Evolutionary conservation across 2,329 filamentous ascomycete species (phyloP).

Genomic region (Paraconiothyrium brasiliense): DNA sequence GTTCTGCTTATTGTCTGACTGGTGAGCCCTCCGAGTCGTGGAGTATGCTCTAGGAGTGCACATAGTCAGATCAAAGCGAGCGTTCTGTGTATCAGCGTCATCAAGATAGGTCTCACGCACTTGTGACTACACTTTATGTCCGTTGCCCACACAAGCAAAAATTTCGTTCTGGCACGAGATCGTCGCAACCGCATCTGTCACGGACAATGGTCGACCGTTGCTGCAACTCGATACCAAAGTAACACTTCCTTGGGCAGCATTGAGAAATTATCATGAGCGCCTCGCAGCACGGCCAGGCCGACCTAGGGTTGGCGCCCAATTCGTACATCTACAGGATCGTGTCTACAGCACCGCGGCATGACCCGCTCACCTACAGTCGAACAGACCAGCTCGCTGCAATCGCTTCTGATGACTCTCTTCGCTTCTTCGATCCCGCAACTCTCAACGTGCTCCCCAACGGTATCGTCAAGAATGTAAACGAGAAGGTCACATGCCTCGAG

Average conservation of each 20-base stretch:
- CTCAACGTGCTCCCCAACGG: slow-evolving; percentile 63
- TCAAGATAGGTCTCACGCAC: background rate
- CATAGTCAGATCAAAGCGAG: background rate
- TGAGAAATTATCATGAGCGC: slow-evolving; percentile 19
- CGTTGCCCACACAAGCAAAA: background rate
- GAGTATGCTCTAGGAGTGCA: background rate
- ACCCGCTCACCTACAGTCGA: slow-evolving; percentile 41
- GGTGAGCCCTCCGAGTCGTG: background rate
- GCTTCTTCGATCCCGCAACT: slow-evolving; percentile 68
- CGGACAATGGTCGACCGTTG: background rate
- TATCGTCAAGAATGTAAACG: slow-evolving; percentile 63
- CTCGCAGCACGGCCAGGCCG: slow-evolving; percentile 27
- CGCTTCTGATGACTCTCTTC: slow-evolving; percentile 75
- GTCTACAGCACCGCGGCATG: slow-evolving; percentile 42
- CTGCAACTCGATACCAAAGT: background rate
- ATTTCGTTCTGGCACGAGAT: slow-evolving; percentile 24
- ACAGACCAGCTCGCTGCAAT: slow-evolving; percentile 65
- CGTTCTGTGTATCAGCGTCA: background rate
- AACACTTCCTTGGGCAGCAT: background rate
- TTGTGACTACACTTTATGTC: background rate
- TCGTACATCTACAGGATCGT: slow-evolving; percentile 53
- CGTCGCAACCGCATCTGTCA: background rate
- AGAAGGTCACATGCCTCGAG: slow-evolving; percentile 71
- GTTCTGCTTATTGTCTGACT: too few relatives aligned
- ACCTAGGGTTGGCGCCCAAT: slow-evolving; percentile 41